Base-by-base conservation (phyloP, 176 grass and related monocot genomes). In the Rhynchospora breviuscula region DNA sequence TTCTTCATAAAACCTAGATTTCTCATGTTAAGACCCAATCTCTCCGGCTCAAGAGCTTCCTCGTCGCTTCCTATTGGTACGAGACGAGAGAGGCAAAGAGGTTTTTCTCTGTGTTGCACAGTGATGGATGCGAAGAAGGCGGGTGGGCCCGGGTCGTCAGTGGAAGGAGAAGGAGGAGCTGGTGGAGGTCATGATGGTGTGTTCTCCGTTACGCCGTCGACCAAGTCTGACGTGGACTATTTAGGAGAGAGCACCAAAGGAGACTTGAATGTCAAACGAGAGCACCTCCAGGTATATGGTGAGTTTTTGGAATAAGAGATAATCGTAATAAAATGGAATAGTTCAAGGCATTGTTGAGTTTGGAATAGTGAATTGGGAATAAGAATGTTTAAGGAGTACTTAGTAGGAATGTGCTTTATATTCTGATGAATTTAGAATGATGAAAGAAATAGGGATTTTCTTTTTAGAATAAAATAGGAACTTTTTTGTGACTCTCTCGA, bases 221-320 rank as follows among this genome's bases (percentile, higher is more conserved):
- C 88, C 84, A 85, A 85, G 57, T 98, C 95, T 52, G 84, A 91
- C 72, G 92, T 98, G 73, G 95, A 98, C 79, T 98, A 98, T 86
- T 81, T 98, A 1, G 95, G 95, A 63, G 85, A 98, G 89, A 98
- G 92, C 81, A 98, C 95, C 81, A 98, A 92, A 86, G 95, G 94
- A 49, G 92, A 98, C 85, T 82, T 98, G 84, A 98, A 93, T 81
- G 92, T 98, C 54, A 87, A 91, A 52, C 74, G 48, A 84, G 90
- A 94, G 80, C 91, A 90, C 40, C 87, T 94, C 35, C 88, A 93
- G 8, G 89, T 84, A 19, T 86, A 92, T 21, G 90, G 95, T 98
- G 81, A 94, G 95, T 59, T 86, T 65, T 51, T 18, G 5, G 22
- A 33, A 81, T 64, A 25, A 81, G 43, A 46, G 75, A 49, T 63